Evolutionary conservation across 352 stramenopile species (phyloP).

Genomic region (Phytopythium litorale): DNA sequence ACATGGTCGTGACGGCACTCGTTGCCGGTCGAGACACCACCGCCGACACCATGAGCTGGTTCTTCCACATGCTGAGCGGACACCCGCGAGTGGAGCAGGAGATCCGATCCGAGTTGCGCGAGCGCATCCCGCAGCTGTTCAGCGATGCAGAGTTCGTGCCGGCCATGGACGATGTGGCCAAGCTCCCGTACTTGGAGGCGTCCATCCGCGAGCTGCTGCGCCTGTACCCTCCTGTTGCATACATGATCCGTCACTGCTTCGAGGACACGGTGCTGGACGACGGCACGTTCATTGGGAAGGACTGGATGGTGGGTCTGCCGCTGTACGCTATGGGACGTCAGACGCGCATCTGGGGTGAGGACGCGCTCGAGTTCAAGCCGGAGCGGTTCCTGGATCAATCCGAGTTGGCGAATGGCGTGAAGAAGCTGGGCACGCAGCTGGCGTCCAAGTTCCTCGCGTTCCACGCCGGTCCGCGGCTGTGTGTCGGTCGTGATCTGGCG

Average conservation of each 20-base stretch:
- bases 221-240: slow-evolving; percentile 43
- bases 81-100: slow-evolving; percentile 37
- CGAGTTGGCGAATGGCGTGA: slow-evolving; percentile 12
- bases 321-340: slow-evolving; percentile 52
- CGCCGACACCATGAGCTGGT: slow-evolving; percentile 54
- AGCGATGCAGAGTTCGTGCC: slow-evolving; percentile 16
- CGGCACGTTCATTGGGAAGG: slow-evolving; percentile 59
- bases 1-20: slow-evolving; percentile 45
- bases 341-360: slow-evolving; percentile 52
- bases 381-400: slow-evolving; percentile 53
- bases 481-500: slow-evolving; percentile 4
- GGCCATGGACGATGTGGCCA: slow-evolving; percentile 36
- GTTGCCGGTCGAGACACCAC: slow-evolving; percentile 51
- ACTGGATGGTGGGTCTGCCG: slow-evolving; percentile 46
- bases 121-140: slow-evolving; percentile 24
- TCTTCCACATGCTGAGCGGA: slow-evolving; percentile 40
- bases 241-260: slow-evolving; percentile 30
- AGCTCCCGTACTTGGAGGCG: slow-evolving; percentile 58
- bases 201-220: slow-evolving; percentile 61
- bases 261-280: slow-evolving; percentile 60
- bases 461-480: slow-evolving; percentile 44
- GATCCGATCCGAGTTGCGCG: slow-evolving; percentile 32
- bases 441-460: slow-evolving; percentile 52
- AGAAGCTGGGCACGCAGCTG: slow-evolving; percentile 4
- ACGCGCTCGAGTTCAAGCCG: slow-evolving; percentile 43